phyloP scores from a whole-genome alignment of 148 eudicot genomes.

The Rhododendron molle region DNA sequence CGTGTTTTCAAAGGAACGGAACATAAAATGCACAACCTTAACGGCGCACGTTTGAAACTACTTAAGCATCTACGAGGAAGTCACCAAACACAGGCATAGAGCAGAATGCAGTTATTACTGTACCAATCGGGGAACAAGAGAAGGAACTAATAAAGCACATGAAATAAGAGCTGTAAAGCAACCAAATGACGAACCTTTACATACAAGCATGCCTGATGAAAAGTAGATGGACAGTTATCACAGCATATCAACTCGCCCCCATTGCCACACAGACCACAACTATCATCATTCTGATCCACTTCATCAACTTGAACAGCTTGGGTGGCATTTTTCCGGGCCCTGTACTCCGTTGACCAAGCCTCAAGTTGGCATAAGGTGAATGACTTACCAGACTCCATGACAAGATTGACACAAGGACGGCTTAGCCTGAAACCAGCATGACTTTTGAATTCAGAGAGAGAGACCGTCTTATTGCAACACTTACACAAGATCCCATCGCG shows the following conservation, averaged over 20 bases:
- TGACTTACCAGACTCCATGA: slow-evolving; percentile 79
- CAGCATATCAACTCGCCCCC: slow-evolving; percentile 95
- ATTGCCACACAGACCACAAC: slow-evolving; percentile 94
- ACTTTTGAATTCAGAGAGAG: slow-evolving; percentile 59
- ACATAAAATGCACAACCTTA: neutral
- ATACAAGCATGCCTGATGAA: slow-evolving; percentile 81
- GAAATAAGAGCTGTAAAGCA: neutral
- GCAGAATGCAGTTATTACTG: neutral
- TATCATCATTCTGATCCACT: slow-evolving; percentile 83
- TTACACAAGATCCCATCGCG: slow-evolving; percentile 71
- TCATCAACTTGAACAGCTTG: slow-evolving; percentile 45
- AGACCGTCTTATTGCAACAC: slow-evolving; percentile 63
- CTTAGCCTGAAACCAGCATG: slow-evolving; percentile 73
- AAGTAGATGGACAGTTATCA: slow-evolving; percentile 94
- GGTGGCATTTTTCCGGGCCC: slow-evolving; percentile 51
- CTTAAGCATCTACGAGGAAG: neutral
- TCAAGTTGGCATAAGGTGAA: slow-evolving; percentile 78
- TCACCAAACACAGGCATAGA: neutral
- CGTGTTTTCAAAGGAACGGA: neutral
- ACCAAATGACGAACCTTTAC: slow-evolving; percentile 53
- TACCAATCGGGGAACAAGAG: neutral
- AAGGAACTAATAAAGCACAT: neutral
- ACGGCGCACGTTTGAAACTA: neutral
- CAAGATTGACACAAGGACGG: slow-evolving; percentile 70
- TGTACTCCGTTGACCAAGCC: slow-evolving; percentile 97